Conservation (phyloP, 495 filamentous ascomycete species). For the Polyplosphaeria fusca region DNA sequence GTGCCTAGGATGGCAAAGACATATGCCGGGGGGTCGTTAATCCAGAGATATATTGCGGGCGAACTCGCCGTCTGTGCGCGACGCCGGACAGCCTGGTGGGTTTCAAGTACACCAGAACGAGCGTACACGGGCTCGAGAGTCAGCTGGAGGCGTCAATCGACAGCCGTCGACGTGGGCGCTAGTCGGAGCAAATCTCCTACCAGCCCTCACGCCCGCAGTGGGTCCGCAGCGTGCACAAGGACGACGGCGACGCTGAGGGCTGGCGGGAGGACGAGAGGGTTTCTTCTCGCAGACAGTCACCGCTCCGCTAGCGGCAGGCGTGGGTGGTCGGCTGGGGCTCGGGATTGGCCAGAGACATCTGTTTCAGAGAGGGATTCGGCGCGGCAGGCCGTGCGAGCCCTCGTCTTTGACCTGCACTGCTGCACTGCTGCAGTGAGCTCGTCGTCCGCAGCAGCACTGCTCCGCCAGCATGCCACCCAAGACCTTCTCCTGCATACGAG, state of each 20-base stretch:
- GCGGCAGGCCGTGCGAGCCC: constrained; percentile 10
- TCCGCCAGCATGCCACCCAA: background rate
- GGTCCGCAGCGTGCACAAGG: too few species aligned
- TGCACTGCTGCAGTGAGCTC: background rate
- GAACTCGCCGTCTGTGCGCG: constrained; percentile 14
- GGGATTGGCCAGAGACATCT: constrained; percentile 13
- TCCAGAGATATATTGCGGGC: constrained; percentile 31
- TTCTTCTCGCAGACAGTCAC: too few species aligned
- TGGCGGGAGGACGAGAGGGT: too few species aligned
- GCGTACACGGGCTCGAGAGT: background rate
- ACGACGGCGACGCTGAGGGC: too few species aligned
- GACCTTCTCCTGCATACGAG: background rate
- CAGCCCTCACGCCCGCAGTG: too few species aligned
- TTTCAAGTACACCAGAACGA: constrained; percentile 31
- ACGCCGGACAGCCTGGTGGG: constrained; percentile 9
- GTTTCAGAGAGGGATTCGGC: constrained; percentile 17
- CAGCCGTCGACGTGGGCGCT: too few species aligned
- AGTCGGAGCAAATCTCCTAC: too few species aligned
- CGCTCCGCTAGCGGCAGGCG: too few species aligned
- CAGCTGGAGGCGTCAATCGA: background rate
- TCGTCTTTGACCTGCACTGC: background rate
- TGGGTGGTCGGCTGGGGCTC: background rate
- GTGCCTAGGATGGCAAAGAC: too few species aligned
- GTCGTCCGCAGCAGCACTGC: background rate
- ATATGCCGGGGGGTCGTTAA: too few species aligned